Evolutionary conservation across 169 alveolate species (phyloP).

Genomic region (Besnoitia besnoiti): DNA sequence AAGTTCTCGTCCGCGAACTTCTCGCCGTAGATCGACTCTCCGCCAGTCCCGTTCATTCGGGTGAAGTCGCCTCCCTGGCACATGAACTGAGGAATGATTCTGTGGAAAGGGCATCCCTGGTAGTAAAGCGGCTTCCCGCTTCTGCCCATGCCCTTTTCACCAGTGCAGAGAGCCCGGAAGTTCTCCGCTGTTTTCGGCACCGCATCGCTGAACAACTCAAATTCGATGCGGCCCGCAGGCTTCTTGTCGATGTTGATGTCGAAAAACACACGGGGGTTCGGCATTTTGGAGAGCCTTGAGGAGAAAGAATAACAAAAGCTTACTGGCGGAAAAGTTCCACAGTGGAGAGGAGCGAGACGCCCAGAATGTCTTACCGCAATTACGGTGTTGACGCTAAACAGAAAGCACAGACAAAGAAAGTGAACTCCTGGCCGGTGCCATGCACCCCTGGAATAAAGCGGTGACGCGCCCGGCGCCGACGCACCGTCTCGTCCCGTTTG

Average conservation of each 20-base stretch:
- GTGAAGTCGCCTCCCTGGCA: constrained; percentile 99
- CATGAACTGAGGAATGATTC: constrained; percentile 97
- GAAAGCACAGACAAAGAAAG: background rate
- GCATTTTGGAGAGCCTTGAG: constrained; percentile 59
- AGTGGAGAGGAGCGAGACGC: background rate
- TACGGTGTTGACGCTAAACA: background rate
- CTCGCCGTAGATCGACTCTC: constrained; percentile 92
- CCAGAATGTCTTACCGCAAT: background rate
- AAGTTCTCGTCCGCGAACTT: constrained; percentile 95
- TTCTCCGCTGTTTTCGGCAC: constrained; percentile 99
- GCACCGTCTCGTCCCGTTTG: background rate
- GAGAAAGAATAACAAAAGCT: background rate
- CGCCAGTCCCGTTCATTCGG: constrained; percentile 90
- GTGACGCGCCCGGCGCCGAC: background rate
- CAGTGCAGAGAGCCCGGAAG: constrained; percentile 98
- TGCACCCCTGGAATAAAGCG: background rate
- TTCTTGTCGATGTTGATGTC: constrained; percentile 87
- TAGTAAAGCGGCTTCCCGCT: constrained; percentile 88
- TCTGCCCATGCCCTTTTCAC: constrained; percentile 85
- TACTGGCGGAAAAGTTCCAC: background rate
- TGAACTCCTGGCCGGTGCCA: background rate
- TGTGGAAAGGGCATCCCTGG: constrained; percentile 92
- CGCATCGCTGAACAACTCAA: constrained; percentile 93
- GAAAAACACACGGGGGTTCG: constrained; percentile 91
- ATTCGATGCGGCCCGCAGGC: constrained; percentile 89